Percentiles rank a stretch among this genome's conserved stretches.
phyloP scores from a whole-genome alignment of 2,329 filamentous ascomycete species.

The Ceratocystis ficicola region DNA sequence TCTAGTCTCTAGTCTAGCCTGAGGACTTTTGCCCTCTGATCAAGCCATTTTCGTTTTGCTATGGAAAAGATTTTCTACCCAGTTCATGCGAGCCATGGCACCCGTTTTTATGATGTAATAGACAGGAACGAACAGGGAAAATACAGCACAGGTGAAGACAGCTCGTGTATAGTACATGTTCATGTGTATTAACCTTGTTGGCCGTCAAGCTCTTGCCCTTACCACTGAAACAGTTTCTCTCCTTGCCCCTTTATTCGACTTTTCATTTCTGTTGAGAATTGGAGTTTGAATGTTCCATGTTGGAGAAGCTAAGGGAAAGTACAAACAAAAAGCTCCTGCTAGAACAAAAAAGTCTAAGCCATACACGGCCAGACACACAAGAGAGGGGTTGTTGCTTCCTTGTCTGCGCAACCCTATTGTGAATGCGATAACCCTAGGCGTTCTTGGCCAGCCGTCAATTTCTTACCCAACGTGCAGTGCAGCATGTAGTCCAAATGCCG shows the following conservation, averaged over 20 bases:
- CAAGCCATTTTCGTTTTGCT: neutral
- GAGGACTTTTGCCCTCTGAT: neutral
- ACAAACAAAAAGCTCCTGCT: neutral
- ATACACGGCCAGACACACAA: neutral
- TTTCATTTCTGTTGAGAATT: constrained; percentile 17
- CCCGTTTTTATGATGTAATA: neutral
- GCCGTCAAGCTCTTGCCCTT: constrained; percentile 1
- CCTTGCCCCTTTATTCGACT: neutral
- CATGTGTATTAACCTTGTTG: neutral
- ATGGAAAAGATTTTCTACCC: neutral
- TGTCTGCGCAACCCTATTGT: neutral
- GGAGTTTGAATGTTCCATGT: constrained; percentile 8
- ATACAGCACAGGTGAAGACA: neutral
- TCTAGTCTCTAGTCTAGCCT: neutral
- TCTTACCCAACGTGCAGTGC: no score
- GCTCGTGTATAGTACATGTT: neutral
- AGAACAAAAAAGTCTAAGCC: constrained; percentile 4
- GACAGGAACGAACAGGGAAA: neutral
- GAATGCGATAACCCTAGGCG: no score
- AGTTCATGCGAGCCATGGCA: neutral
- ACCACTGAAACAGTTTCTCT: neutral
- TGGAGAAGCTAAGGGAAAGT: constrained; percentile 7
- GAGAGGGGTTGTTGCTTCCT: neutral
- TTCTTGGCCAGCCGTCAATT: no score
- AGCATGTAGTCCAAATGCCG: no score